Evolutionary conservation across 2,329 filamentous ascomycete genomes (phyloP).

Genomic region (Dactylellina parvicollis): DNA sequence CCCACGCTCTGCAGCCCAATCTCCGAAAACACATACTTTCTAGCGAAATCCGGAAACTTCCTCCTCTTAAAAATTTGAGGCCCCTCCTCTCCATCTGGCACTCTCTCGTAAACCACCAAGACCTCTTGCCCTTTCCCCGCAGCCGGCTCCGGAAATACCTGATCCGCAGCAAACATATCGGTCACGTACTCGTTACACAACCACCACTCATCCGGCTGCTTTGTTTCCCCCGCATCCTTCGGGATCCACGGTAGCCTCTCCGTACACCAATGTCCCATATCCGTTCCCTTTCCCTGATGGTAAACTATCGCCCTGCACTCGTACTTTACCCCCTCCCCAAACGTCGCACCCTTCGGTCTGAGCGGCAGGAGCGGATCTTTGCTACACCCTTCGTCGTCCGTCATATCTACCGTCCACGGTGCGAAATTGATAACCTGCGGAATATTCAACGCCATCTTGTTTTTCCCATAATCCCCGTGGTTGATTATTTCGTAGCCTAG

Average conservation of each 20-base stretch:
- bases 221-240: background rate
- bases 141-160: background rate
- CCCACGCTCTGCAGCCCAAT: background rate
- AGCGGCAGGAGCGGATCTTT: conserved; percentile 5
- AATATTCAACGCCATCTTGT: conserved; percentile 1
- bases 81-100: conserved; percentile 1
- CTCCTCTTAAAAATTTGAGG: background rate
- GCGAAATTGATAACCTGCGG: conserved; percentile 8
- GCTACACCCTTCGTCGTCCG: too few species aligned
- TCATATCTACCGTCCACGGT: conserved; percentile 13
- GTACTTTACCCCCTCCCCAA: conserved; percentile 3
- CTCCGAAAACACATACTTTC: conserved; percentile 5
- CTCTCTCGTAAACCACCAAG: conserved; percentile 25
- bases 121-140: conserved; percentile 20
- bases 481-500: conserved; percentile 19
- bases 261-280: conserved; percentile 7
- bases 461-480: background rate
- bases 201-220: conserved; percentile 27
- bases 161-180: conserved; percentile 20
- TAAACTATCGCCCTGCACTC: conserved; percentile 20
- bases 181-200: conserved; percentile 18
- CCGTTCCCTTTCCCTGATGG: background rate
- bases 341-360: background rate
- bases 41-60: background rate
- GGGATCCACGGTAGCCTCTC: conserved; percentile 25